Conservation (phyloP, 495 filamentous ascomycete genomes). For the Podospora conica region DNA sequence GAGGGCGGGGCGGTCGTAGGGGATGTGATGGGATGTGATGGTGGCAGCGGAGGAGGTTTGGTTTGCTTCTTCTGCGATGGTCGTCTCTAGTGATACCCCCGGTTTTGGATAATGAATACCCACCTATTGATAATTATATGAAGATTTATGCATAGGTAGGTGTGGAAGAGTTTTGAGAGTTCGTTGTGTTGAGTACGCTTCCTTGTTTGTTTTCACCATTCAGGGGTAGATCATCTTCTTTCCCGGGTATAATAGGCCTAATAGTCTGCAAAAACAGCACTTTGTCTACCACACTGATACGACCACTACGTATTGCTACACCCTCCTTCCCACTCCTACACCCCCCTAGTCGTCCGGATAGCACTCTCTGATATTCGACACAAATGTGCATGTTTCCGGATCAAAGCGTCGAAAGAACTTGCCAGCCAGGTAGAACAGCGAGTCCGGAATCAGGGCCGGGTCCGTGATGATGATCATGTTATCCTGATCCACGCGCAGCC, state of each 20-base stretch:
- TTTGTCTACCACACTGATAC: no score
- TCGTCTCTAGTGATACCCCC: conserved; percentile 6
- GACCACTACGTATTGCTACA: not conserved
- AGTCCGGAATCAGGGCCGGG: conserved; percentile 35
- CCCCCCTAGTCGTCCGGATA: conserved; percentile 70
- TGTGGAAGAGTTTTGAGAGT: no score
- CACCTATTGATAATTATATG: no score
- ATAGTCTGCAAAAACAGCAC: no score
- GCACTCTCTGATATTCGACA: conserved; percentile 79
- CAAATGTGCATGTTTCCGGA: conserved; percentile 54
- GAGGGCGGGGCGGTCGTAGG: not conserved
- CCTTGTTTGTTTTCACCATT: no score
- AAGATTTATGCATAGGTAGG: no score
- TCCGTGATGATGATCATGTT: conserved; percentile 64
- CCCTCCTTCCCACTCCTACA: not conserved
- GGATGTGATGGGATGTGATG: not conserved
- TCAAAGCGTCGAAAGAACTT: conserved; percentile 90
- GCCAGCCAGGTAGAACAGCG: conserved; percentile 66
- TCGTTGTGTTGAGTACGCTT: no score
- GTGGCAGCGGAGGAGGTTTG: not conserved
- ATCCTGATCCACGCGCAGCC: conserved; percentile 76
- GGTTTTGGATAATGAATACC: not conserved
- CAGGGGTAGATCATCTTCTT: no score
- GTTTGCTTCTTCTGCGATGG: not conserved
- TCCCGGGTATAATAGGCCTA: no score